phyloP scores from a whole-genome alignment of 2,329 filamentous ascomycete genomes.

The Colletotrichum lupini region DNA sequence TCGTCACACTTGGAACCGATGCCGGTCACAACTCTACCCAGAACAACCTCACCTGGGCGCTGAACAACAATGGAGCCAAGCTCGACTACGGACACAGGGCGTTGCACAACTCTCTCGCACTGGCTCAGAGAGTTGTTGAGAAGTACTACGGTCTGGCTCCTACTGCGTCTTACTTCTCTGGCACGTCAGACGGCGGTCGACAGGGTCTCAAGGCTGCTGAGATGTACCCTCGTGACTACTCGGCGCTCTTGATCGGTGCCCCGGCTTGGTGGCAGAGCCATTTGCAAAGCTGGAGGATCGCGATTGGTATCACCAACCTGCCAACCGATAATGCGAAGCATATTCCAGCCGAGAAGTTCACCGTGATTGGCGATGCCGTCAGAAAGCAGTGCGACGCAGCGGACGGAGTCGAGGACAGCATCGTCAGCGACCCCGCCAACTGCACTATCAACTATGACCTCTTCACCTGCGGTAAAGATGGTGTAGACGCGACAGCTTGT shows the following conservation, averaged over 20 bases:
- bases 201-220: slow-evolving; percentile 53
- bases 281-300: slow-evolving; percentile 54
- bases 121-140: slow-evolving; percentile 58
- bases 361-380: slow-evolving; percentile 54
- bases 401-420: slow-evolving; percentile 61
- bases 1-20: slow-evolving; percentile 54
- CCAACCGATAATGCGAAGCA: slow-evolving; percentile 56
- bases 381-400: slow-evolving; percentile 61
- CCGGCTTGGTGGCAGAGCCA: slow-evolving; percentile 63
- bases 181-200: slow-evolving; percentile 63
- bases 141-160: slow-evolving; percentile 55
- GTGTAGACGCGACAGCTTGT: slow-evolving; percentile 46
- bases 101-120: slow-evolving; percentile 59
- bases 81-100: slow-evolving; percentile 53
- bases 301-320: slow-evolving; percentile 60
- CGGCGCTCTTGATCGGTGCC: slow-evolving; percentile 63
- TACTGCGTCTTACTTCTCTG: slow-evolving; percentile 56
- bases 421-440: slow-evolving; percentile 57
- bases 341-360: slow-evolving; percentile 55
- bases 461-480: slow-evolving; percentile 49
- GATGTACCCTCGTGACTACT: slow-evolving; percentile 48
- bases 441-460: slow-evolving; percentile 57
- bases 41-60: slow-evolving; percentile 49
- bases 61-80: slow-evolving; percentile 46
- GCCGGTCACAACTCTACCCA: slow-evolving; percentile 53